Evolutionary conservation across 495 filamentous ascomycete species (phyloP), one percentile per base, ranked within the genome.

Genomic region (Talaromyces liani): DNA sequence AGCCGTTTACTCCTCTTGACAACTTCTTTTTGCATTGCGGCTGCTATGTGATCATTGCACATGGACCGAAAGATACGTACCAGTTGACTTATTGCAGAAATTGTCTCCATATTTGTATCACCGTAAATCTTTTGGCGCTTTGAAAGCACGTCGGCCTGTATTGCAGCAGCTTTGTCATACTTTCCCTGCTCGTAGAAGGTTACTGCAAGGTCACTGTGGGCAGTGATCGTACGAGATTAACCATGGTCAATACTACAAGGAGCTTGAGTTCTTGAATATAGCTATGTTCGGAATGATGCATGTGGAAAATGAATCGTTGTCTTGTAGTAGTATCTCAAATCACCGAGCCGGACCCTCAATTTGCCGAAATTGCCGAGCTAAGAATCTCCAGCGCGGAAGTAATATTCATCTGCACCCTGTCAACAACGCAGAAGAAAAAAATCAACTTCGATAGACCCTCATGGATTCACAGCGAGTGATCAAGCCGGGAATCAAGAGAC

Each of bases 341-440:
- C 33, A 36, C 36, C 36, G 27, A 36, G 56, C 56, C 18, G 29
- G 18, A 36, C 27, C 18, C 24, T 36, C 56, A 58, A 58, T 58
- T 58, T 18, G 27, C 56, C 56, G 56, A 58, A 58, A 36, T 58
- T 58, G 56, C 56, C 56, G 56, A 58, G 29, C 29, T 31, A 54
- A 25, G 18, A 6, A 58, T 6, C n/a, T 58, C 29, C 55, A 5
- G 25, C 25, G 8, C 12, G 54, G 54, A 10, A 24, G 20, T 25
- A 27, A 33, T 34, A 33, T 36, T 2, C 12, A 16, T 12, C 31
- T 14, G 4, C 31, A 58, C 14, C 56, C 16, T 36, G 16, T 58
- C 27, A 22, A 58, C 5, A 58, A 58, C 18, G 3, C n/a, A 54
- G 49, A 10, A 22, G 9, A 1, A 22, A 36, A 36, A 6, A 36